Base-by-base conservation (phyloP, 352 stramenopile species). In the Pythium periplocum region DNA sequence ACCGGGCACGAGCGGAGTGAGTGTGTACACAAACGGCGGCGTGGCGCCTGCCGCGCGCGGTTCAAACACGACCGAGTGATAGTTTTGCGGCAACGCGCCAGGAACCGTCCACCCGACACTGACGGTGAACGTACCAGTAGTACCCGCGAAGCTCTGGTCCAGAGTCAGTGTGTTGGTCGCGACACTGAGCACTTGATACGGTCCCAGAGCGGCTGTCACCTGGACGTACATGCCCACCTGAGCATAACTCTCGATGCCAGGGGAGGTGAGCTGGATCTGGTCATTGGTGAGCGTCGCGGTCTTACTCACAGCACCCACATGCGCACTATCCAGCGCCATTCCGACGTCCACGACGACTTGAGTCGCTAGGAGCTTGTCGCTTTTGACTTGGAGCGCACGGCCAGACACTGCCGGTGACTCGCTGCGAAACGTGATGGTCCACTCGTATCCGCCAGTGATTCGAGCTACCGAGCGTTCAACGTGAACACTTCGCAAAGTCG, bases 381-480 rank as follows among this genome's bases (percentile, higher is more conserved):
- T 62, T 6, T 62, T 48, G n/a, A 95, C 56, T 5, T 66, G 48
- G 8, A 95, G 53, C 6, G 54, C 86, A 3, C 64, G 52, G 11
- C 48, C 68, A 8, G 62, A 46, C 0, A 73, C 51, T 0, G 76
- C 61, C 6, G 78, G 80, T 2, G 66, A 51, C 53, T 92, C 80
- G 3, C 69, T 71, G 2, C 85, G 34, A 57, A 93, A 95, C 17
- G 82, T 91, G 30, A 95, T 68, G 1, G 69, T 87, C 83, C 83
- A 94, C 52, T 86, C 62, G 51, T 82, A 94, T 0, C 83, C 83
- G 10, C 71, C 76, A 2, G 26, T 53, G 32, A 72, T 66, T 1
- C 55, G 8, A 3, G 59, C 45, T 0, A 45, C 1, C 1, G 83
- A 93, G 2, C 84, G 76, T 48, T 93, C 63, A 1, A 97, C 87